Evolutionary conservation across 2,329 filamentous ascomycete species (phyloP).

Genomic region (Ascomycota sp.): DNA sequence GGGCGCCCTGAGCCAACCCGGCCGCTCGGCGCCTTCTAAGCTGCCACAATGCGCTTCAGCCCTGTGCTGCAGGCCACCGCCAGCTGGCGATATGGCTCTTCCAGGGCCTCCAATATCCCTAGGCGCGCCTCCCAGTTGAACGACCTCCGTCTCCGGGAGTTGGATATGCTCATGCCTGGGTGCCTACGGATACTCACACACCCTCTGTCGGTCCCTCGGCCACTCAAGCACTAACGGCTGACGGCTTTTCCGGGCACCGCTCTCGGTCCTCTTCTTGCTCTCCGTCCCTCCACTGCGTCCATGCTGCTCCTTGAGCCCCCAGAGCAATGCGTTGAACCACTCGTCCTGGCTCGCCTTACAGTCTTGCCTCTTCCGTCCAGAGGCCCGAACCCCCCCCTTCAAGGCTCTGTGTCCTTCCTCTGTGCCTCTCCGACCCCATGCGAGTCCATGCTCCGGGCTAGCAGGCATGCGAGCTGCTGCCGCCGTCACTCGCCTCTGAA

Average conservation of each 20-base stretch:
- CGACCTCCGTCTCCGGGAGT: background rate
- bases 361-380: background rate
- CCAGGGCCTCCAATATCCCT: background rate
- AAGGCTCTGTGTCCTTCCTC: conserved; percentile 5
- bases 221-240: background rate
- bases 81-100: background rate
- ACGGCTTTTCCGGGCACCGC: background rate
- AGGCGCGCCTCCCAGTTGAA: background rate
- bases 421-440: too few species aligned
- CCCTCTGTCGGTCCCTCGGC: background rate
- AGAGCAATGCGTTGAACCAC: conserved; percentile 1
- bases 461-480: too few species aligned
- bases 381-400: conserved; percentile 9
- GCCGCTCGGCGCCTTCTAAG: too few species aligned
- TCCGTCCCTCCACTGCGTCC: background rate
- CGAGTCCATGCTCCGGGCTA: too few species aligned
- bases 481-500: conserved; percentile 11
- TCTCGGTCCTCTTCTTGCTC: background rate
- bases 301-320: conserved; percentile 2
- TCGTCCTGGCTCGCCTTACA: too few species aligned
- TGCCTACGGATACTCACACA: background rate
- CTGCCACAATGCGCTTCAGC: too few species aligned
- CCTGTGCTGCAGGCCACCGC: background rate
- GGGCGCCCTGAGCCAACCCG: too few species aligned
- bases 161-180: too few species aligned